Base-by-base conservation (phyloP, 306 rosid genomes). In the Cyclanthera cordifolia region DNA sequence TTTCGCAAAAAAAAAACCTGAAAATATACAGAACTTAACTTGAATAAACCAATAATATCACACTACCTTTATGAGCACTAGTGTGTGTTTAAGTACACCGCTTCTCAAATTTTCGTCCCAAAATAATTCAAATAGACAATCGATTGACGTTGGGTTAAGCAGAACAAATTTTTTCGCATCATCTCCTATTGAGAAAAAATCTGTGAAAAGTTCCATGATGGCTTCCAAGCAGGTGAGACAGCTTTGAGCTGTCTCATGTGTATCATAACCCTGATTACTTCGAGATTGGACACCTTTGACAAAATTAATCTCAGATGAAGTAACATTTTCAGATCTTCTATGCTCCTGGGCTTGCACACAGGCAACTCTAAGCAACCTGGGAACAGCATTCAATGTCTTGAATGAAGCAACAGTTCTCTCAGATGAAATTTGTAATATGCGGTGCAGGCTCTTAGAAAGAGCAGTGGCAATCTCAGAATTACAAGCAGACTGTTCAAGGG, bases 41-140 rank as follows among this genome's bases (percentile, higher is more conserved):
- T 11, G 52, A 65, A 65, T n/a, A 21, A 46, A 65, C 23, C 70
- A 65, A 17, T 4, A 17, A 59, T 59, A 59, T 66, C 52, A 67
- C 67, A 11, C 64, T 85, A 93, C 99, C 99, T 85, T 90, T 89
- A 90, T 84, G 67, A 93, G 94, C 74, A 82, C 90, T 79, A 89
- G 88, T 79, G 90, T 87, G 74, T 87, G 86, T 73, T 77, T 74
- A 46, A 86, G 89, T 74, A 86, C 96, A 53, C 74, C 82, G 72
- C 78, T 82, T 74, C 96, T 84, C 82, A 93, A 80, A 82, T 83
- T 82, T 78, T 87, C 90, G 58, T 84, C 90, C 99, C 99, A 93
- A 79, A 89, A 90, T 69, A 93, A 85, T 75, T 93, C 94, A 80
- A 93, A 90, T 78, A 93, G 75, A 72, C 81, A 78, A 75, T 88